Base-by-base conservation (phyloP, 2,329 filamentous ascomycete species). In the Clonostachys chloroleuca region DNA sequence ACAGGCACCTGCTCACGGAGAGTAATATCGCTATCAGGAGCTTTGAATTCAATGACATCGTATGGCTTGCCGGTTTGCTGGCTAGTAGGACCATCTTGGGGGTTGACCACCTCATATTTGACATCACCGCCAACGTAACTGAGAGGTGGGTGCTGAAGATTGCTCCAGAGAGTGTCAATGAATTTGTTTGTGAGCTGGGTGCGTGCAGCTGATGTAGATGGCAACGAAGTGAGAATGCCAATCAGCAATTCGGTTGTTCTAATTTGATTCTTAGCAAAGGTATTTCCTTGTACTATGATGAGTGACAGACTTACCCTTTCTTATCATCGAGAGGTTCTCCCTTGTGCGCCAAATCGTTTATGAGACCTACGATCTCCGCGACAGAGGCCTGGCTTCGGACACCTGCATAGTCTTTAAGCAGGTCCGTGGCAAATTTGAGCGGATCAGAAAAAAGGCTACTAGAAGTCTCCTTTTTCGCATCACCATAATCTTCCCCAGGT, bases 251-350 rank as follows among this genome's bases (percentile, higher is more conserved):
- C 68, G 20, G 67, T 69, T 9, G 64, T 68, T 18, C 41, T 42
- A 7, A 9, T 10, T 9, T 4, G 24, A 10, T 10, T 6, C 4
- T 24, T n/a, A 24, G 8, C n/a, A 6, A 24, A 12, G 8, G 24
- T n/a, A 30, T 30, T 12, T 8, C 10, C n/a, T 13, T 14, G 14
- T 10, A 7, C 2, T 18, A 9, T 42, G 5, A 16, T 4, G 14
- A 24, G 9, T 30, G 41, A n/a, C 9, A 42, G 3, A 34, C 57
- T 58, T 54, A 68, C 65, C 63, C 61, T 43, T 68, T 73, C 58
- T 78, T 83, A 56, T 87, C 84, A 55, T 87, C 70, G 14, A 80
- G 63, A 8, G 73, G 72, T 40, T 78, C 67, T 4, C 78, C 77
- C n/a, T 72, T 70, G 3, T 56, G 47, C 5, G 47, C 51, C 13